Conservation (phyloP, 805 yeast genomes). For the Saccharomycopsis selenospora region DNA sequence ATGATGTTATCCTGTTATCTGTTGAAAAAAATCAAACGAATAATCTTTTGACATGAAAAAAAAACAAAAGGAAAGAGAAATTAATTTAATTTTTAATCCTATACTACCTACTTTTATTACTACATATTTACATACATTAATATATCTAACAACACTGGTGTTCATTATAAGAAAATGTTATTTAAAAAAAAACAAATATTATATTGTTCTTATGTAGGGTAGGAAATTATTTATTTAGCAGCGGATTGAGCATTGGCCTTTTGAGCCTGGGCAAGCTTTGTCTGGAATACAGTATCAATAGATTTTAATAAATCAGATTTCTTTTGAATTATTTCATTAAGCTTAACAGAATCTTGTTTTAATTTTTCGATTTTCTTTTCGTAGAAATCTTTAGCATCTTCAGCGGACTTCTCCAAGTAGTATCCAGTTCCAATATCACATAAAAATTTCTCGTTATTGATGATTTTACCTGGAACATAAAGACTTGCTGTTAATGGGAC, state of each 20-base stretch:
- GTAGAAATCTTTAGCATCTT: conserved; percentile 66
- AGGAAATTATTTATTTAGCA: background rate
- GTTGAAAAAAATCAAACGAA: no score
- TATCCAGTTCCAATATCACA: conserved; percentile 98
- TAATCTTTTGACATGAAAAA: no score
- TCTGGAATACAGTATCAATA: conserved; percentile 51
- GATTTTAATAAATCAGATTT: conserved; percentile 59
- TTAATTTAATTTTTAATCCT: no score
- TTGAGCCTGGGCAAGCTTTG: conserved; percentile 32
- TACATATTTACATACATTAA: no score
- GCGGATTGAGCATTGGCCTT: background rate
- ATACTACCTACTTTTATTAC: no score
- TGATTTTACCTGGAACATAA: conserved; percentile 79
- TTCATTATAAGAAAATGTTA: no score
- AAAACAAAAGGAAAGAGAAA: no score
- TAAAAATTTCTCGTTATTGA: conserved; percentile 58
- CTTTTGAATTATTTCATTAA: conserved; percentile 67
- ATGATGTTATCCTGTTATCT: no score
- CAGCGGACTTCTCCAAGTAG: conserved; percentile 69
- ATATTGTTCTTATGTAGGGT: no score
- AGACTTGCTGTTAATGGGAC: conserved; percentile 87
- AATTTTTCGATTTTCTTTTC: conserved; percentile 66
- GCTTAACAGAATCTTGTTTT: conserved; percentile 62
- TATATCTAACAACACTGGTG: no score
- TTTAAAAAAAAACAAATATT: no score